Base-by-base conservation (phyloP, 2,329 filamentous ascomycete species). In the Lachnellula arida region DNA sequence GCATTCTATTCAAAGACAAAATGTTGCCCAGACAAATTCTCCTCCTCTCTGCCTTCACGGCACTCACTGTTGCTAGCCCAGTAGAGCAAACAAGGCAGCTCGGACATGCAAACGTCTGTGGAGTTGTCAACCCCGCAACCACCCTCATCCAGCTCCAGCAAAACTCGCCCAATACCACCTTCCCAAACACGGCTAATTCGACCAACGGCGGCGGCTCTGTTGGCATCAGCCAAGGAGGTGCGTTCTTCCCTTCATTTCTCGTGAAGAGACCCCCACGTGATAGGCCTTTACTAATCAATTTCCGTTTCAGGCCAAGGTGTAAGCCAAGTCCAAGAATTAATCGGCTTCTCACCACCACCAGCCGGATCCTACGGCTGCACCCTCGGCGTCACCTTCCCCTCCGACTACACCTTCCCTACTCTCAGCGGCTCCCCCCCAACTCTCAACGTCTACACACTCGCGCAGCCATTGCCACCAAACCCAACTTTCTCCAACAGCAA, bases 361-460 rank as follows among this genome's bases (percentile, higher is more conserved):
- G 5, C 37, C 5, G 7, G 8, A 15, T 37, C 49, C 15, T 32
- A 51, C 8, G 25, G 22, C 1, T 51, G 49, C 37, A 51, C 49
- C 8, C 49, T 51, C 39, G 28, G 25, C 22, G n/a, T 43, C 22
- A 43, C 49, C 11, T 51, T 51, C 49, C 49, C 49, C 12, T 25
- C 49, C 19, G 25, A 42, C 49, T 43, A 51, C 37, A 4, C 9
- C 40, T 43, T 43, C 40, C 5, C 15, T 1, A 17, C 14, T 17
- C 40, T 43, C 40, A 8, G 5, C 5, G 40, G 40, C 17, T n/a
- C 39, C 2, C 14, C 55, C 2, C 53, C 55, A 17, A 47, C 55
- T 2, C 48, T 60, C 9, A 49, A 55, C 5, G 32, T 60, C 52
- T 58, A 37, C 32, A 51, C 46, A 28, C 5, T 28, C 25, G 6